Percentiles rank a stretch among this genome's conserved stretches.
Conservation (phyloP, 1,284 basidiomycete species). For the Ganoderma lucidum region DNA sequence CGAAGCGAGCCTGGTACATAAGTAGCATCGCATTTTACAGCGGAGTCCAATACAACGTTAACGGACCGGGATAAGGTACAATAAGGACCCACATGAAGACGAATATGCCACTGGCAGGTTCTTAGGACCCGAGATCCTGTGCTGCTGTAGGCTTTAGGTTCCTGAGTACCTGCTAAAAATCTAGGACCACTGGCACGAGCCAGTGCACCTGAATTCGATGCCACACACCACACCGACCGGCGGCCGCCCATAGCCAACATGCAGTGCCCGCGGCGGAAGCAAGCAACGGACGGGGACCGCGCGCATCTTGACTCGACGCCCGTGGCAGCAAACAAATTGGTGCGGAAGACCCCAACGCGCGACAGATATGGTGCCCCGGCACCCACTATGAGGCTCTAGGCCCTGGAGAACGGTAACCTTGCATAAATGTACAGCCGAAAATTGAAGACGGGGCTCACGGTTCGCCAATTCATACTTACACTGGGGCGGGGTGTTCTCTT, state of each 20-base stretch:
- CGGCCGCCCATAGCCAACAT: not conserved
- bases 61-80: not conserved
- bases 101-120: too few relatives aligned
- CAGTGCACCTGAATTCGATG: not conserved
- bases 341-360: not conserved
- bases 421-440: not conserved
- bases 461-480: too few relatives aligned
- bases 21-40: too few relatives aligned
- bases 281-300: not conserved
- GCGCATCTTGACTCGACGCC: not conserved
- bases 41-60: too few relatives aligned
- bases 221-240: not conserved
- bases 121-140: not conserved
- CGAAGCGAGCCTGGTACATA: not conserved
- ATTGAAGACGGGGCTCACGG: not conserved
- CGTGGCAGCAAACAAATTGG: not conserved
- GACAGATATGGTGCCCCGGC: not conserved
- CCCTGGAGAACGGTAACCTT: not conserved
- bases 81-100: not conserved
- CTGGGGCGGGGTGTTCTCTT: not conserved
- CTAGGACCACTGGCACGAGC: not conserved
- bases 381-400: too few relatives aligned
- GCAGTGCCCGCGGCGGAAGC: not conserved
- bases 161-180: not conserved
- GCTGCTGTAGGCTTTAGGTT: not conserved